Evolutionary conservation across 2,329 filamentous ascomycete genomes (phyloP), one percentile per base, ranked within the genome.

Genomic region (Neofusicoccum kwambonambiense): DNA sequence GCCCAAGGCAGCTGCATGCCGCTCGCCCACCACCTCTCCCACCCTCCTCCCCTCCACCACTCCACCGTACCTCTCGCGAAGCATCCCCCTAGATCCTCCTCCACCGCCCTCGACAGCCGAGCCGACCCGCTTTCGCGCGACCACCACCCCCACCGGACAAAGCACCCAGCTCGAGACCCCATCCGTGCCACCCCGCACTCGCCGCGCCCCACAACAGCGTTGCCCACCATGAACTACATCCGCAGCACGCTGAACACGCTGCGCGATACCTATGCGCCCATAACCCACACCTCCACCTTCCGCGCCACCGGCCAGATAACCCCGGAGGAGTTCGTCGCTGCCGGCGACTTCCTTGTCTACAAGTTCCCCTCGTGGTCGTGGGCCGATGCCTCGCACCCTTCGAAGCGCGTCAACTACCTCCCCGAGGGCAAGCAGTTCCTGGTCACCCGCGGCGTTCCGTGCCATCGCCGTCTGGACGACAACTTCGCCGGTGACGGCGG

Each of bases 321-420:
- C 0, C 94, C 94, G 17, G 94, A 97, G 75, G 95, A 99, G 84
- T 99, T 99, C 78, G 85, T 97, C 58, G 90, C 91, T 3, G 95
- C 95, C 3, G 95, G 95, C 72, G 95, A 99, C 82, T 99, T 98
- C 77, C 88, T 99, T 42, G 93, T 97, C 74, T 97, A 96, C 88
- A 98, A 97, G 83, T 99, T 99, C 80, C 95, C 94, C 8, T 96
- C 94, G 65, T 99, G 95, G 95, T 90, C 92, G 57, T 99, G 95
- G 95, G 89, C 90, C 69, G 92, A 95, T 72, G 93, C 94, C 70
- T 91, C 94, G 64, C 87, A 89, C n/a, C 86, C 89, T 1, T 85
- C 87, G 67, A 91, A 92, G 77, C 90, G 93, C 68, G 91, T 91
- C 64, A 82, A 83, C 69, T 91, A 96, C 75, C 87, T 99, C 3